Base-by-base conservation (phyloP, 495 filamentous ascomycete genomes). In the Xylaria telfairii region DNA sequence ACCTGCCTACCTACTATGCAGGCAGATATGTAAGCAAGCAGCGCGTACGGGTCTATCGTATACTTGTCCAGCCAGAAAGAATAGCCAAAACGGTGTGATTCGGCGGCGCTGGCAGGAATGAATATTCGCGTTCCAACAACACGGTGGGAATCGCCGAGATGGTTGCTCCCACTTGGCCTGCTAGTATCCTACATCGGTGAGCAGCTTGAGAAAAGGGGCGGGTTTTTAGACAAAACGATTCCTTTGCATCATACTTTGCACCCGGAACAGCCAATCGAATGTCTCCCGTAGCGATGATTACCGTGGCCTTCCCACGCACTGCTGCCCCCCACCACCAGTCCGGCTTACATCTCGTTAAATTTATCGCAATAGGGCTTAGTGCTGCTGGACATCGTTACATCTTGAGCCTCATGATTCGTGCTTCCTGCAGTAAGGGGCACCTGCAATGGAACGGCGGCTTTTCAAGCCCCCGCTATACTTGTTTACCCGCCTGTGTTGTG, bases 291-390 rank as follows among this genome's bases (percentile, higher is more conserved):
- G 73, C 73, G 69, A 75, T 63, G 26, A 54, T 71, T 60, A 71
- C 69, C 67, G 64, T 62, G 13, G 42, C 30, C 44, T n/a, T 53
- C 15, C 1, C 32, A 41, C 44, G 17, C 32, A 54, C 53, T 39
- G 37, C 56, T 44, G 65, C 46, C 46, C 49, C 28, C 34, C 51
- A 9, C 46, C 62, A 26, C 28, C 32, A 60, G 12, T 60, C 54
- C 49, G 49, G 59, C 70, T 67, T 53, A 65, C 56, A 65, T 73
- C 68, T 85, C 83, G 83, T 81, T 75, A 82, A 85, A 81, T 74
- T 75, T 84, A 70, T 77, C 82, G 74, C 63, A 78, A 77, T 78
- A 80, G 73, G 82, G 82, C 81, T 82, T 85, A 84, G 83, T 74
- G 82, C 70, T 51, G 70, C 68, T 70, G 46, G 41, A 62, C 46